These are phyloP conservation scores for Ceratopteris richardii DNA, from an alignment of 75 land plant species.

Conservation along the genomic window DNA sequence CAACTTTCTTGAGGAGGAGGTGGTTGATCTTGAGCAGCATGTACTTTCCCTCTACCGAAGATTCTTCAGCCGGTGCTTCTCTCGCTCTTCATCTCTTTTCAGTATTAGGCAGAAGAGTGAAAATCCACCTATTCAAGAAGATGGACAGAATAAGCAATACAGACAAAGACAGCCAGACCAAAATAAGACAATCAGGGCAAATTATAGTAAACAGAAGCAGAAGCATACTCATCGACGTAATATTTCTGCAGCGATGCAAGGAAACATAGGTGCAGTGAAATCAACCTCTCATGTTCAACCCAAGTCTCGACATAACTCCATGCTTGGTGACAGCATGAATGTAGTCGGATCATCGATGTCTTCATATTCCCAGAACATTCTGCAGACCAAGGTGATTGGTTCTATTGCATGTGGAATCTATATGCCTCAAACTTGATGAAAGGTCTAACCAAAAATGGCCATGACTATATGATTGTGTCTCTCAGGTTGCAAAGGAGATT, in stretches of 20 bases:
- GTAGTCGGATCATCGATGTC: not conserved
- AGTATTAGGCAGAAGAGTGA: not conserved
- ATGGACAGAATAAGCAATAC: not conserved
- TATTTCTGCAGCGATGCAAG: slow-evolving; percentile 1
- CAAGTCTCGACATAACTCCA: slow-evolving; percentile 3
- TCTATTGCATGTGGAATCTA: too few relatives aligned
- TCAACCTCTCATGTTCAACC: not conserved
- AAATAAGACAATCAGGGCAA: not conserved
- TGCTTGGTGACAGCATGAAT: not conserved
- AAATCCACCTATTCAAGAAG: not conserved
- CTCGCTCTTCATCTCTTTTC: slow-evolving; percentile 31
- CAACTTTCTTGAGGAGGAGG: slow-evolving; percentile 79
- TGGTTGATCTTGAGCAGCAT: slow-evolving; percentile 81
- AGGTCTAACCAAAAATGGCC: too few relatives aligned
- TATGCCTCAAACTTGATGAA: too few relatives aligned
- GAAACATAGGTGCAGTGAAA: not conserved
- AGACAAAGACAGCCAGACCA: not conserved
- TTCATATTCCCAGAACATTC: not conserved
- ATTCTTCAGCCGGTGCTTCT: slow-evolving; percentile 60
- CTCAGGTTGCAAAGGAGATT: slow-evolving; percentile 19
- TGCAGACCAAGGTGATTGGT: not conserved
- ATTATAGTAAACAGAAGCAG: not conserved
- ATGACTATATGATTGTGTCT: too few relatives aligned
- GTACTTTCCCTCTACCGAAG: slow-evolving; percentile 85
- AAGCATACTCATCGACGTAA: not conserved